Evolutionary conservation across 2,329 filamentous ascomycete genomes (phyloP), one percentile per base, ranked within the genome.

Genomic region (Trichoderma afroharzianum): DNA sequence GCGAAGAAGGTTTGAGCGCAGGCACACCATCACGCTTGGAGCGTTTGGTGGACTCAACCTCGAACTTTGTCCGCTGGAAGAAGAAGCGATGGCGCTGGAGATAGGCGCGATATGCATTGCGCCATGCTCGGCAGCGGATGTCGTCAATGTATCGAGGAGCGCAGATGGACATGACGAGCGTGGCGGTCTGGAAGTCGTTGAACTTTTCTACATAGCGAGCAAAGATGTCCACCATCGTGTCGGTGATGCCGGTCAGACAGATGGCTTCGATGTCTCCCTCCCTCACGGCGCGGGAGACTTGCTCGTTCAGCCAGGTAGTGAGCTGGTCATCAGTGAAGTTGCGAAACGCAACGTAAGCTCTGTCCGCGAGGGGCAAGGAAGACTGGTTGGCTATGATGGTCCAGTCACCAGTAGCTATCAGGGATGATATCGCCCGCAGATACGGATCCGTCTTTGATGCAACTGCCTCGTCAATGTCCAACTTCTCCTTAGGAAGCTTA

Each of bases 391-490:
- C 90, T 53, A 96, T 92, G 53, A 88, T 87, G 21, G 87, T 84
- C 93, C 93, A 96, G 78, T 94, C 88, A 5, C 91, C 91, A 0
- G 90, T 93, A 11, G 91, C 90, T 73, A 96, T 92, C 74, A 93
- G 90, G 3, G 91, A 90, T 28, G 93, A 93, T 62, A 96, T 91
- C 6, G 92, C 93, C 70, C 93, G 91, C 28, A 96, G 86, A 77
- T 95, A 95, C 0, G 93, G 91, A 76, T 96, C 92, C 0, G 91
- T 90, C 73, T 91, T 88, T 72, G 87, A 88, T 30, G 89, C 87
- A 15, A 88, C 84, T 2, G 83, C 83, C 71, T 88, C 86, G 77
- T 90, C 88, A 75, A 89, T 88, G 75, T 89, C 87, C 28, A 90
- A 82, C 72, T 87, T 82, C 73, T 85, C 84, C 73, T 85, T 85